These are phyloP conservation scores for Neocallimastix lanati DNA, from an alignment of 192 early-diverging fungal genomes.

Conservation along the genomic window DNA sequence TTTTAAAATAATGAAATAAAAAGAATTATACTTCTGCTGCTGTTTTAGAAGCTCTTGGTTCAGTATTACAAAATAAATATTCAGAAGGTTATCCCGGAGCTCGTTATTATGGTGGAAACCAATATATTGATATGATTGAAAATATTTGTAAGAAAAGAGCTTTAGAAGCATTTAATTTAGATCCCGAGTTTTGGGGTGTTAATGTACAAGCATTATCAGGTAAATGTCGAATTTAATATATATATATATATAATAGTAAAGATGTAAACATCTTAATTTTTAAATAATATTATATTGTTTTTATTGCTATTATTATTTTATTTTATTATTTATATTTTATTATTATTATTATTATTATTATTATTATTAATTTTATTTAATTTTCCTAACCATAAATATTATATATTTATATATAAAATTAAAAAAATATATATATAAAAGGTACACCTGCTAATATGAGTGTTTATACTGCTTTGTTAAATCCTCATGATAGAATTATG, in stretches of 20 bases:
- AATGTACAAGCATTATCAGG: conserved; percentile 93
- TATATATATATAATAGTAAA: too few species aligned
- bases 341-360: too few species aligned
- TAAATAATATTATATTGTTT: too few species aligned
- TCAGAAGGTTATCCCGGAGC: conserved; percentile 93
- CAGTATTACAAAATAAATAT: conserved; percentile 99
- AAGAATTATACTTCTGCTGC: conserved; percentile 94
- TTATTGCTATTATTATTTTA: too few species aligned
- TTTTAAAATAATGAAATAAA: too few species aligned
- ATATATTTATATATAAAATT: too few species aligned
- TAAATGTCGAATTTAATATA: too few species aligned
- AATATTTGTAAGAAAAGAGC: conserved; percentile 84
- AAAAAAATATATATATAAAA: too few species aligned
- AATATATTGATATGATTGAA: conserved; percentile 92
- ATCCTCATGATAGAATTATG: conserved; percentile 96
- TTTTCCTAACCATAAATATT: too few species aligned
- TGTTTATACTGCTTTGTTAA: conserved; percentile 84
- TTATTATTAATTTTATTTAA: neutral
- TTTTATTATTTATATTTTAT: too few species aligned
- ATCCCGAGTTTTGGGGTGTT: conserved; percentile 79
- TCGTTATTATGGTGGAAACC: conserved; percentile 98
- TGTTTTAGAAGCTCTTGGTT: conserved; percentile 90
- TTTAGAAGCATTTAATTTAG: conserved; percentile 75
- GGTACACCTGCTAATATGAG: conserved; percentile 95
- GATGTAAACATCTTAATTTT: too few species aligned